Evolutionary conservation across 2,329 filamentous ascomycete species (phyloP).

Genomic region (Hymenoscyphus fraxineus): DNA sequence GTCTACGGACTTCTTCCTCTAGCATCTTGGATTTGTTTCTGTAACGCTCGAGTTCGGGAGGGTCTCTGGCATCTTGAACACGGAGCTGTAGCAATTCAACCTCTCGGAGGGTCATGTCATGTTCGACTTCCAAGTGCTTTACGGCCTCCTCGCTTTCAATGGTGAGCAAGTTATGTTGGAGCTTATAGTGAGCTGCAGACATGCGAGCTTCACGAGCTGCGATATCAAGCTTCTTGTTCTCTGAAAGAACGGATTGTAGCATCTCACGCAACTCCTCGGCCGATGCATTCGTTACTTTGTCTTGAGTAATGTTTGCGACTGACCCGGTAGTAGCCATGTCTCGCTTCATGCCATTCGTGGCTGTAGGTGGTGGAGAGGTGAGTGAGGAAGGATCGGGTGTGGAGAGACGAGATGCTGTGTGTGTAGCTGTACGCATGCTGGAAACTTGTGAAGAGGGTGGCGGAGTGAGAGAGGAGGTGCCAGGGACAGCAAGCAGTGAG

Average conservation of each 20-base stretch:
- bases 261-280: constrained; percentile 54
- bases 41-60: constrained; percentile 60
- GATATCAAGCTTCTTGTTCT: constrained; percentile 50
- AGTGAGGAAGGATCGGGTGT: constrained; percentile 16
- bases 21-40: constrained; percentile 53
- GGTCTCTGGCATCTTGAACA: constrained; percentile 56
- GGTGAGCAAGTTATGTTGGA: constrained; percentile 80
- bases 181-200: constrained; percentile 82
- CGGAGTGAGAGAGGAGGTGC: constrained; percentile 52
- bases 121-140: constrained; percentile 84
- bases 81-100: constrained; percentile 78
- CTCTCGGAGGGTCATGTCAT: constrained; percentile 85
- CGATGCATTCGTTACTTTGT: constrained; percentile 51
- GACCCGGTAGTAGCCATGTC: constrained; percentile 12
- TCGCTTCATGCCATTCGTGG: constrained; percentile 24
- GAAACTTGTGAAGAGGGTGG: constrained; percentile 59
- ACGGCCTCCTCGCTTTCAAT: constrained; percentile 82
- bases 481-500: constrained; percentile 21
- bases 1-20: constrained; percentile 59
- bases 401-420: constrained; percentile 13
- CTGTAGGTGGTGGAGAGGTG: constrained; percentile 32
- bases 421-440: constrained; percentile 13
- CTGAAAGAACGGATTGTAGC: constrained; percentile 51
- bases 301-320: constrained; percentile 39
- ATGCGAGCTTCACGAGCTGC: constrained; percentile 66